Conservation (phyloP, 2,329 filamentous ascomycete species). For the Magnaporthales sp. region DNA sequence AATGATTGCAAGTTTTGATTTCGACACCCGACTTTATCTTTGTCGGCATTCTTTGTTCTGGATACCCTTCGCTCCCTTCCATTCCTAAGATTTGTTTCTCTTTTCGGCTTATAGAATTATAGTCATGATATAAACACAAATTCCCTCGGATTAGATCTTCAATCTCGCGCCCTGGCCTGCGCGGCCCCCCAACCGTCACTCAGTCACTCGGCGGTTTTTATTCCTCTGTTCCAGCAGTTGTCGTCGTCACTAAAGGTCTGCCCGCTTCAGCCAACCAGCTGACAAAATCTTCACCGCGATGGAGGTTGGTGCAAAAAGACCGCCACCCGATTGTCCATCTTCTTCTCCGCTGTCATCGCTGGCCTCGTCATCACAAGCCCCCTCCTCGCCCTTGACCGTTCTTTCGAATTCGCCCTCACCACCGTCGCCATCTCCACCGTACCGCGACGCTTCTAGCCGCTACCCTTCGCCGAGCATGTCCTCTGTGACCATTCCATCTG, state of each 20-base stretch:
- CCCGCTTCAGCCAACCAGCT: neutral
- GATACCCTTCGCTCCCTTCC: neutral
- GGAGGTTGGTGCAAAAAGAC: neutral
- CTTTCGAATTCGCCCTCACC: conserved; percentile 44
- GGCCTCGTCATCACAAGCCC: conserved; percentile 15
- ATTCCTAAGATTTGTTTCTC: neutral
- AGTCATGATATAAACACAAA: neutral
- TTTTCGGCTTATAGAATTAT: neutral
- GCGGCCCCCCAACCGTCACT: neutral
- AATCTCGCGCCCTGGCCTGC: neutral
- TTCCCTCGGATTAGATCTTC: neutral
- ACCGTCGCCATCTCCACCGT: conserved; percentile 31
- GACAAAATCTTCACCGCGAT: neutral
- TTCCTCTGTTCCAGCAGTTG: neutral
- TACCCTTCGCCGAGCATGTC: conserved; percentile 44
- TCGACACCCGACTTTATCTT: neutral
- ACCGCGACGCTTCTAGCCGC: conserved; percentile 28
- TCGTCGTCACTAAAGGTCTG: neutral
- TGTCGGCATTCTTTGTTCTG: neutral
- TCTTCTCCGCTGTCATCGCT: conserved; percentile 4
- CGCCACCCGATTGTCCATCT: neutral
- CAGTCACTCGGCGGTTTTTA: neutral
- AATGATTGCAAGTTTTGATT: neutral
- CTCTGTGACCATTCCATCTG: conserved; percentile 29
- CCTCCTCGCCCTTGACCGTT: conserved; percentile 45